Evolutionary conservation across 345 rosid genomes (phyloP).

Genomic region (Fremontodendron californicum): DNA sequence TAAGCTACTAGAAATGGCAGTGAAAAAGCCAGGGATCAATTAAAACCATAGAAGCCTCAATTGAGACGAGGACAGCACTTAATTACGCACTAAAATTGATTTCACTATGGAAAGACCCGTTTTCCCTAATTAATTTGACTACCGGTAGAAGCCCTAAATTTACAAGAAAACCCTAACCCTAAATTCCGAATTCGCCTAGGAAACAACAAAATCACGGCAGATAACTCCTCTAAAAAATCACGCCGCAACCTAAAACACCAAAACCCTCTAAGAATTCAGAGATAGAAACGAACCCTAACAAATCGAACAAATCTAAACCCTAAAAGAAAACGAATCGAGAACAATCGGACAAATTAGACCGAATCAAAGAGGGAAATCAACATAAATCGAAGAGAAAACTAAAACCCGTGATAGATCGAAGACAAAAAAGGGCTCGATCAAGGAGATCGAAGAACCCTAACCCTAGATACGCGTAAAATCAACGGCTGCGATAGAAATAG

Average conservation of each 20-base stretch:
- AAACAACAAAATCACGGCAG: not conserved
- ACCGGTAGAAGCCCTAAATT: not conserved
- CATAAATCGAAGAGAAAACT: not conserved
- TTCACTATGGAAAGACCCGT: not conserved
- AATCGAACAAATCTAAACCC: not conserved
- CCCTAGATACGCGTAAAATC: slow-evolving; percentile 28
- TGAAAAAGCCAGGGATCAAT: not conserved
- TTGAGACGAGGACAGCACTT: not conserved
- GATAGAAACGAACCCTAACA: not conserved
- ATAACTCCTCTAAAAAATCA: not conserved
- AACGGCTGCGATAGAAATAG: not conserved
- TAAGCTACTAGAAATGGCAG: not conserved
- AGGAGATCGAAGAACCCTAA: slow-evolving; percentile 31
- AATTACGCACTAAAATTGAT: not conserved
- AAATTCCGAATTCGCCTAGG: not conserved
- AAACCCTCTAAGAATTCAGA: not conserved
- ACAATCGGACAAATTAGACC: not conserved
- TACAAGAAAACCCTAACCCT: slow-evolving; percentile 8
- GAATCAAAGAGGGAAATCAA: not conserved
- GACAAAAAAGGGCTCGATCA: slow-evolving; percentile 12
- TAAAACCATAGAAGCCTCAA: not conserved
- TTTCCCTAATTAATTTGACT: not conserved
- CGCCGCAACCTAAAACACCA: not conserved
- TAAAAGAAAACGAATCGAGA: not conserved
- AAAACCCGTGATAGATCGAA: not conserved